Evolutionary conservation across 306 rosid genomes (phyloP), one percentile per base, ranked within the genome.

Genomic region (Geum urbanum): DNA sequence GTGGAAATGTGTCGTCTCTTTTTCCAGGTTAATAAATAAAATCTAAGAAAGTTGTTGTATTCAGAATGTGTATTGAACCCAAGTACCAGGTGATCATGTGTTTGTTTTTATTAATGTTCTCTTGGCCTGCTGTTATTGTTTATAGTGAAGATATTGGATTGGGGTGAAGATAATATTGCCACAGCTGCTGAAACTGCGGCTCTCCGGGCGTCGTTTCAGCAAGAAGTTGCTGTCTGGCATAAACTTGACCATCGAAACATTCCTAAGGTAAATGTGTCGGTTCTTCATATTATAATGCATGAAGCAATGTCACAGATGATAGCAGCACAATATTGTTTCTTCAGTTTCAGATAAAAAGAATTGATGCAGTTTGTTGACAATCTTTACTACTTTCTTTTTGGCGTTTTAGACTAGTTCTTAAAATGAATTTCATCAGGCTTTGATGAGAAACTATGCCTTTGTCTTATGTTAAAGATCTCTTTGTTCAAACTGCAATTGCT

Each of bases 221-320:
- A 87, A 71, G 91, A 87, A 68, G 85, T 82, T 76, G 83, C 85
- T 56, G 87, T 82, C 66, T 87, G 91, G 89, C 85, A 78, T 80
- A 82, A 80, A 59, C 85, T 87, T 76, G 86, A 80, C 76, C 89
- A 87, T 76, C 89, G 84, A 69, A 87, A 87, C 66, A 80, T 87
- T 56, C 84, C 89, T 2, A 87, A 87, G 89, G 87, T 86, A 73
- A 39, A 54, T 52, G 11, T 20, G 5, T 9, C 24, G 20, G 48
- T 51, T 67, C 49, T 51, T 67, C 27, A 16, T 51, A 40, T 56
- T 16, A 18, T 13, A 47, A 4, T 22, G 63, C 52, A 51, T 45
- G 37, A 39, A 35, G 14, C 49, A 57, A 67, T 43, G 27, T 45
- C 22, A 10, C 40, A 53, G 37, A 32, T 32, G 37, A 0, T 9